Conservation (phyloP, 345 rosid species). For the Turritis glabra region DNA sequence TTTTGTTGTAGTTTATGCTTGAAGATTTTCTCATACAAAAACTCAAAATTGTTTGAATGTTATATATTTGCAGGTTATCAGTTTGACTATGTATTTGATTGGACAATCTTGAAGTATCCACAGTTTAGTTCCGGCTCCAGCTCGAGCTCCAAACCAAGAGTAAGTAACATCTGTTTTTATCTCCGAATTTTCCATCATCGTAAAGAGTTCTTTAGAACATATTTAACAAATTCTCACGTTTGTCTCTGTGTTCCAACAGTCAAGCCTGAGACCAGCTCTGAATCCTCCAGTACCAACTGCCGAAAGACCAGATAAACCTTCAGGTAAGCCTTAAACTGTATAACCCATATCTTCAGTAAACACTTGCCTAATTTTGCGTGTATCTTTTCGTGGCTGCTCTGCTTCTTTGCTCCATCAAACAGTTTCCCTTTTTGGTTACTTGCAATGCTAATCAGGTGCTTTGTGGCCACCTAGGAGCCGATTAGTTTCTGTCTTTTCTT, state of each 20-base stretch:
- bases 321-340: slow-evolving; percentile 56
- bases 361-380: neutral
- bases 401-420: neutral
- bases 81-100: slow-evolving; percentile 95
- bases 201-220: neutral
- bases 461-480: neutral
- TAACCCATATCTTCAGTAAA: neutral
- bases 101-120: slow-evolving; percentile 93
- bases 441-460: neutral
- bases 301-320: slow-evolving; percentile 65
- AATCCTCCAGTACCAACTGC: slow-evolving; percentile 63
- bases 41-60: neutral
- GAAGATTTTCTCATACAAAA: neutral
- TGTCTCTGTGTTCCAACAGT: slow-evolving; percentile 41
- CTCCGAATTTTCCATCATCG: neutral
- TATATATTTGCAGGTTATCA: slow-evolving; percentile 71
- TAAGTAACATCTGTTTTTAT: slow-evolving; percentile 37
- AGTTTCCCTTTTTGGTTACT: neutral
- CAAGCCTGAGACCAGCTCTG: slow-evolving; percentile 56
- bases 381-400: slow-evolving; percentile 4
- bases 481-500: neutral
- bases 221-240: slow-evolving; percentile 11
- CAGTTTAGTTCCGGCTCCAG: slow-evolving; percentile 71
- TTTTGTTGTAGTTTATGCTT: neutral
- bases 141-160: slow-evolving; percentile 83